Percentiles rank a stretch among this genome's conserved stretches.
These are phyloP conservation scores for Penicillium digitatum DNA, from an alignment of 2,329 filamentous ascomycete species.

Conservation along the genomic window DNA sequence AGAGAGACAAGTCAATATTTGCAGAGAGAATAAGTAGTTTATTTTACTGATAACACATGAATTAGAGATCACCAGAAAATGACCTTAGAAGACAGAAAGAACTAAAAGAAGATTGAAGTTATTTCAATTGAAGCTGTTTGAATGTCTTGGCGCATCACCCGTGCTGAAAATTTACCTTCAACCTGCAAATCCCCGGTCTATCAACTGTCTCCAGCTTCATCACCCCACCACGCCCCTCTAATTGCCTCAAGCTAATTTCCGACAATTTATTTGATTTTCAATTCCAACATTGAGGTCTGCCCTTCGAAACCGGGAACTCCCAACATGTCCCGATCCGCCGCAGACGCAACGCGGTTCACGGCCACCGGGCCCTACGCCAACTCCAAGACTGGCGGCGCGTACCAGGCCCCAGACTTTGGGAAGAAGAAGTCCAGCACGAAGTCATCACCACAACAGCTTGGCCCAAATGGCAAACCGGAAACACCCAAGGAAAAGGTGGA, in stretches of 20 bases:
- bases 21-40: not conserved
- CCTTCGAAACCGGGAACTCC: constrained; percentile 3
- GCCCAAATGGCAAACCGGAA: constrained; percentile 44
- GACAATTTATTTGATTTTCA: not conserved
- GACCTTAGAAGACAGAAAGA: not conserved
- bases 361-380: constrained; percentile 49
- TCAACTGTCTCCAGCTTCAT: constrained; percentile 11
- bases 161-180: constrained; percentile 29
- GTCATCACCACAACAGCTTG: constrained; percentile 17
- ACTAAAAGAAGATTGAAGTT: not conserved
- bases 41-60: not conserved
- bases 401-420: constrained; percentile 32
- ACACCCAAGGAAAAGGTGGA: constrained; percentile 67
- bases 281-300: not conserved
- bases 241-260: not conserved
- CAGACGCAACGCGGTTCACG: constrained; percentile 51
- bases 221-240: constrained; percentile 6
- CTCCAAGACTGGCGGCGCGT: constrained; percentile 37
- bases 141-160: constrained; percentile 25
- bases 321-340: constrained; percentile 46
- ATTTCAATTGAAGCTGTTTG: constrained; percentile 11
- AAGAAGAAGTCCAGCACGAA: constrained; percentile 12
- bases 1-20: not conserved
- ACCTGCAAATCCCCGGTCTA: constrained; percentile 12
- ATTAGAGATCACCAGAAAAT: not conserved